Evolutionary conservation across 2,329 filamentous ascomycete species (phyloP).

Genomic region (Aspergillus persii): DNA sequence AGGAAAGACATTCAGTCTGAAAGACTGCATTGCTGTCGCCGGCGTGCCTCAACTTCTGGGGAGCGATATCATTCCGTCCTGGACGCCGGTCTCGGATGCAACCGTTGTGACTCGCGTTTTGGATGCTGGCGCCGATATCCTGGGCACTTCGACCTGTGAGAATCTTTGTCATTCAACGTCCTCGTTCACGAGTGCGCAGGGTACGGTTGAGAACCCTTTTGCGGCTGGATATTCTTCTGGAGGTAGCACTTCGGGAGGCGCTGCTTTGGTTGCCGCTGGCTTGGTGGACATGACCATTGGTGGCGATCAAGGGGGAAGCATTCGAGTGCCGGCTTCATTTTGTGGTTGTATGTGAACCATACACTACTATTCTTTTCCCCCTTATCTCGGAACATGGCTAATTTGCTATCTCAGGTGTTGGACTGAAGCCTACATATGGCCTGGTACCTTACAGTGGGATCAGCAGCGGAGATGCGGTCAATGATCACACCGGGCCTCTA

Average conservation of each 20-base stretch:
- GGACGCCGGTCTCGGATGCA: conserved; percentile 54
- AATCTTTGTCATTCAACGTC: conserved; percentile 46
- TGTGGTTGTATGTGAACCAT: conserved; percentile 27
- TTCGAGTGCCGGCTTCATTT: conserved; percentile 44
- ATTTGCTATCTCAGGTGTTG: conserved; percentile 29
- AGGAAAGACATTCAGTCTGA: conserved; percentile 51
- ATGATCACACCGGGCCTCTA: conserved; percentile 52
- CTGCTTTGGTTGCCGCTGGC: conserved; percentile 26
- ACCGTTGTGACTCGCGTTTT: conserved; percentile 53
- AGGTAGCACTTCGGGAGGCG: conserved; percentile 29
- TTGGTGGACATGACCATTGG: conserved; percentile 31
- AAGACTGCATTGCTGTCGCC: conserved; percentile 56
- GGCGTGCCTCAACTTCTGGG: conserved; percentile 55
- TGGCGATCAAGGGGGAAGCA: conserved; percentile 34
- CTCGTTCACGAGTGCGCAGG: conserved; percentile 30
- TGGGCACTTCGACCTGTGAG: conserved; percentile 54
- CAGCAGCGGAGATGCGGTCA: conserved; percentile 49
- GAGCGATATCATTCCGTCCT: conserved; percentile 50
- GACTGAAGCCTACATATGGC: conserved; percentile 53
- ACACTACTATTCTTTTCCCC: too few relatives aligned
- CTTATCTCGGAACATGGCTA: neutral
- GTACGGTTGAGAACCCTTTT: conserved; percentile 27
- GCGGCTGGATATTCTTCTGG: conserved; percentile 29
- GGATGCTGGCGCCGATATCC: conserved; percentile 51
- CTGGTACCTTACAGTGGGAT: conserved; percentile 54